A percentile compares a stretch with the other conserved stretches of the same genome.
Evolutionary conservation across 1,284 basidiomycete genomes (phyloP).

Genomic region (Ceratobasidium papillatum): DNA sequence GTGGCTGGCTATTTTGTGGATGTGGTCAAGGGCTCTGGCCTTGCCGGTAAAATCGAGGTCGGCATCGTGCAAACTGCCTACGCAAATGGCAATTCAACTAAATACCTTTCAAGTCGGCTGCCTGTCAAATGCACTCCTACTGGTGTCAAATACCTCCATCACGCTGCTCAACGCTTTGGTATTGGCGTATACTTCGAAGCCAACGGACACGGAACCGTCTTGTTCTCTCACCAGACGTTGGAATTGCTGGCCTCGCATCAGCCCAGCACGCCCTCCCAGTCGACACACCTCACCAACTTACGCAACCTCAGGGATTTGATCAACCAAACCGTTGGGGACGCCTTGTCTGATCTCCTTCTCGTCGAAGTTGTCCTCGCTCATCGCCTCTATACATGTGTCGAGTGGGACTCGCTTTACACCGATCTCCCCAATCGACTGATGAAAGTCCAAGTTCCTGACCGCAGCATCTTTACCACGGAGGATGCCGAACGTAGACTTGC

Average conservation of each 20-base stretch:
- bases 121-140: slow-evolving; percentile 97
- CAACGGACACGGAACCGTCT: slow-evolving; percentile 97
- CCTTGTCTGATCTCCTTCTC: slow-evolving; percentile 94
- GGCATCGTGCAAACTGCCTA: slow-evolving; percentile 99
- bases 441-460: slow-evolving; percentile 90
- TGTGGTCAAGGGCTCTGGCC: slow-evolving; percentile 82
- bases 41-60: slow-evolving; percentile 77
- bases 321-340: slow-evolving; percentile 99
- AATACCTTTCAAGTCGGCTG: slow-evolving; percentile 84
- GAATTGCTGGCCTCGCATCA: slow-evolving; percentile 68
- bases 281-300: slow-evolving; percentile 80
- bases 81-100: slow-evolving; percentile 96
- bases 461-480: slow-evolving; percentile 87
- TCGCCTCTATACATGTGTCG: slow-evolving; percentile 80
- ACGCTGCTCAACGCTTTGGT: slow-evolving; percentile 93
- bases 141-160: slow-evolving; percentile 98
- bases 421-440: slow-evolving; percentile 97
- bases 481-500: slow-evolving; percentile 93
- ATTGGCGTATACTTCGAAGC: slow-evolving; percentile 99
- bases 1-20: slow-evolving; percentile 94
- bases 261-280: slow-evolving; percentile 81
- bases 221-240: slow-evolving; percentile 84
- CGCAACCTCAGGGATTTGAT: slow-evolving; percentile 84
- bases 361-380: slow-evolving; percentile 93
- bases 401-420: slow-evolving; percentile 94